Evolutionary conservation across 169 alveolate species (phyloP).

Genomic region (Plasmodium ovale): DNA sequence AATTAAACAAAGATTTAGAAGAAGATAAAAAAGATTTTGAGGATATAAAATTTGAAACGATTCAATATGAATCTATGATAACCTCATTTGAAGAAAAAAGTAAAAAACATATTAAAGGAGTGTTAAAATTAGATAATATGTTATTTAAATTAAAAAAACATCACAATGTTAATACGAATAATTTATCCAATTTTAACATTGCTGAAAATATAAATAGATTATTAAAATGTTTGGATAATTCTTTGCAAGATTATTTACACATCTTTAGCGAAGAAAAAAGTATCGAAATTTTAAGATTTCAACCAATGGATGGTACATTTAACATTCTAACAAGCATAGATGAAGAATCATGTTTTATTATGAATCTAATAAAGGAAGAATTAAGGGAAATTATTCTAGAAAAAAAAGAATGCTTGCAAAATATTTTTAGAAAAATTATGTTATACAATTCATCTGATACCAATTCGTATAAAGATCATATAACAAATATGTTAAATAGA

Average conservation of each 20-base stretch:
- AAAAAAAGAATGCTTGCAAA: constrained; percentile 68
- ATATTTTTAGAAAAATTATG: constrained; percentile 22
- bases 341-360: constrained; percentile 64
- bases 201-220: constrained; percentile 41
- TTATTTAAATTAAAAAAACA: constrained; percentile 40
- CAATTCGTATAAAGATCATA: constrained; percentile 50
- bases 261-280: constrained; percentile 24
- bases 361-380: constrained; percentile 44
- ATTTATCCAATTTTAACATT: constrained; percentile 54
- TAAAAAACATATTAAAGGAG: constrained; percentile 63
- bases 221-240: constrained; percentile 43
- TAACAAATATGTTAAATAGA: constrained; percentile 35
- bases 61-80: constrained; percentile 62
- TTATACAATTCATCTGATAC: constrained; percentile 20
- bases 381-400: constrained; percentile 52
- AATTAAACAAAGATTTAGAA: constrained; percentile 35
- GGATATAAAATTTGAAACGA: constrained; percentile 70
- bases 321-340: constrained; percentile 35
- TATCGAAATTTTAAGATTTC: constrained; percentile 68
- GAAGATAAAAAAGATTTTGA: constrained; percentile 76
- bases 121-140: constrained; percentile 64
- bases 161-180: constrained; percentile 34
- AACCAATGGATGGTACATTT: constrained; percentile 9
- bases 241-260: constrained; percentile 23
- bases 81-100: constrained; percentile 48